Evolutionary conservation across 1,284 basidiomycete species (phyloP).

Genomic region (Stygiomarasmius scandens): DNA sequence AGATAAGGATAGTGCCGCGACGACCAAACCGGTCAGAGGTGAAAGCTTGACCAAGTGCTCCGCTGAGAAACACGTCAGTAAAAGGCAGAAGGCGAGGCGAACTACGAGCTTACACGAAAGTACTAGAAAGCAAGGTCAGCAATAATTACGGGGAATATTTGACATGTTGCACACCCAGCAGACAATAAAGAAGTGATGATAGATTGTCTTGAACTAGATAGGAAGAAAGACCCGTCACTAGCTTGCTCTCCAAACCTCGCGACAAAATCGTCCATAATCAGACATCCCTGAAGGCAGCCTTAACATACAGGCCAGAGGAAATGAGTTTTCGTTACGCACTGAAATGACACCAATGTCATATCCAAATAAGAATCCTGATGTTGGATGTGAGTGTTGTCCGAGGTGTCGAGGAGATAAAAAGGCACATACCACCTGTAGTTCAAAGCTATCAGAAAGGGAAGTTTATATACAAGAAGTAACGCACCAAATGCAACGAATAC

Average conservation of each 20-base stretch:
- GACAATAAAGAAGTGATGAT: conserved; percentile 79
- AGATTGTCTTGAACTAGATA: conserved; percentile 67
- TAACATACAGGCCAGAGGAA: neutral
- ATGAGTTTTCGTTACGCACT: conserved; percentile 34
- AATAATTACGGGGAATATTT: conserved; percentile 4
- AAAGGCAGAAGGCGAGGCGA: neutral
- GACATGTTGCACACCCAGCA: conserved; percentile 54
- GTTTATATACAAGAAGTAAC: conserved; percentile 8
- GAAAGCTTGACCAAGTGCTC: conserved; percentile 73
- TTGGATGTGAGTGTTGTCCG: neutral
- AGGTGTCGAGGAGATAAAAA: neutral
- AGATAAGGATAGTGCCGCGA: conserved; percentile 72
- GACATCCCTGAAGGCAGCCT: conserved; percentile 58
- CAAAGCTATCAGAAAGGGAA: too few species aligned
- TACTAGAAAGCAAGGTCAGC: conserved; percentile 37
- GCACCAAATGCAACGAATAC: conserved; percentile 52
- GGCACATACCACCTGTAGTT: conserved; percentile 27
- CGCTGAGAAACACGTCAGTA: conserved; percentile 38
- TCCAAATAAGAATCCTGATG: conserved; percentile 59
- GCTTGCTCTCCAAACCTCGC: conserved; percentile 63
- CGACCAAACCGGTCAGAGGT: conserved; percentile 76
- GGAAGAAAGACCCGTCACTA: conserved; percentile 49
- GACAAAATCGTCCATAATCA: conserved; percentile 82
- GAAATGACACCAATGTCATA: conserved; percentile 76
- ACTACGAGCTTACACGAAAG: conserved; percentile 53